A percentile compares a stretch with the other conserved stretches of the same genome.
Conservation (phyloP, 306 rosid genomes). For the Abrus pulchellus region DNA sequence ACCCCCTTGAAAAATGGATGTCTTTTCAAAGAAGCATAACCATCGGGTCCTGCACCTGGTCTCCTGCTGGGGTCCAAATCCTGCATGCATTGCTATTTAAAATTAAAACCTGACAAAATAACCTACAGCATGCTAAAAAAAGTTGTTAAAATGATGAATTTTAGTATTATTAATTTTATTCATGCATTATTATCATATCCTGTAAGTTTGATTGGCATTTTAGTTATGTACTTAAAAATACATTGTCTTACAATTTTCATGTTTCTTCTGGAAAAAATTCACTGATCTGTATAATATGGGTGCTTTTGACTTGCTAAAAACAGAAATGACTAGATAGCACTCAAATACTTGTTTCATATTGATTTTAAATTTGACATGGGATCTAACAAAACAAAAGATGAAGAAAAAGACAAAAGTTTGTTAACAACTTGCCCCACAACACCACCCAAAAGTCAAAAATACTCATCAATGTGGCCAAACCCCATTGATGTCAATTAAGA, state of each 20-base stretch:
- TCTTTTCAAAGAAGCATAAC: conserved; percentile 74
- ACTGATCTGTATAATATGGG: neutral
- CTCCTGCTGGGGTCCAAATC: conserved; percentile 89
- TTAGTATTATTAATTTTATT: neutral
- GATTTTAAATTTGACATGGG: neutral
- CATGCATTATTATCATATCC: neutral
- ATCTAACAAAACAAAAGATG: neutral
- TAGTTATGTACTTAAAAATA: neutral
- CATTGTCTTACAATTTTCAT: conserved; percentile 1
- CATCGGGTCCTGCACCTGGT: conserved; percentile 94
- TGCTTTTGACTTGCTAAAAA: neutral
- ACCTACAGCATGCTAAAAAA: conserved; percentile 20
- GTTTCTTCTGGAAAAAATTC: neutral
- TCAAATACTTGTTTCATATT: neutral
- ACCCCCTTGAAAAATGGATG: conserved; percentile 91
- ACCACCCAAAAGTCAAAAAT: neutral
- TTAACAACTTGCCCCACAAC: neutral
- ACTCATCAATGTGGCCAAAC: neutral
- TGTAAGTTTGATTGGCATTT: neutral
- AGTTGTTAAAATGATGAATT: conserved; percentile 11
- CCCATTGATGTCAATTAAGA: neutral
- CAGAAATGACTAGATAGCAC: neutral
- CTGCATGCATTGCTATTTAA: conserved; percentile 54
- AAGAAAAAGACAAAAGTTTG: neutral
- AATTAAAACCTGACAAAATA: conserved; percentile 34